phyloP scores from a whole-genome alignment of 768 basidiomycete species.

The Gymnopilus junonius region DNA sequence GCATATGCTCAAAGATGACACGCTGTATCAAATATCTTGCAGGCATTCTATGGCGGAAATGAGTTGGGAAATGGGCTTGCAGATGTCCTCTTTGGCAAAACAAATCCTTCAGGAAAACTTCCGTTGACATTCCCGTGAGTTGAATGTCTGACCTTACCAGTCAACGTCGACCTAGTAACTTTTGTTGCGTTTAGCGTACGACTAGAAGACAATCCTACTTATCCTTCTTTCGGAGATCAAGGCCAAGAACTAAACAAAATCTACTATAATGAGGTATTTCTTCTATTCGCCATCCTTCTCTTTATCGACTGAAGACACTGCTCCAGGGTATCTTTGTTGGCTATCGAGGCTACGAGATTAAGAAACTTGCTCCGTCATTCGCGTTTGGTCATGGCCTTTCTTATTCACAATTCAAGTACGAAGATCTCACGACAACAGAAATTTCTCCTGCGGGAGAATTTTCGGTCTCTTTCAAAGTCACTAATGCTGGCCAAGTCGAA shows the following conservation, averaged over 20 bases:
- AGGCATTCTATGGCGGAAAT: slow-evolving; percentile 60
- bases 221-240: slow-evolving; percentile 46
- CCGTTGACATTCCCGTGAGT: slow-evolving; percentile 57
- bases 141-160: not conserved
- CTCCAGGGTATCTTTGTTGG: slow-evolving; percentile 54
- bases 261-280: slow-evolving; percentile 47
- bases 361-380: slow-evolving; percentile 49
- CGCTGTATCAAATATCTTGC: not conserved
- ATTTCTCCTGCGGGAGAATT: slow-evolving; percentile 40
- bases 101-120: slow-evolving; percentile 62
- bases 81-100: slow-evolving; percentile 62
- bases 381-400: slow-evolving; percentile 64
- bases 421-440: slow-evolving; percentile 38
- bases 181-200: slow-evolving; percentile 37
- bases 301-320: slow-evolving; percentile 9
- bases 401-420: slow-evolving; percentile 62
- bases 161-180: not conserved
- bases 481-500: slow-evolving; percentile 45
- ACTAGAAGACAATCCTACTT: slow-evolving; percentile 57
- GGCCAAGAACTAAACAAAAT: slow-evolving; percentile 49
- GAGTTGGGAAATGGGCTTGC: slow-evolving; percentile 61
- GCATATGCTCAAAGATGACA: not conserved
- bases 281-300: not conserved
- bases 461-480: slow-evolving; percentile 46
- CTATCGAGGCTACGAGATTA: slow-evolving; percentile 55